Percentiles rank a stretch among this genome's conserved stretches.
phyloP scores from a whole-genome alignment of 352 stramenopile genomes.

The Peronospora farinosa region DNA sequence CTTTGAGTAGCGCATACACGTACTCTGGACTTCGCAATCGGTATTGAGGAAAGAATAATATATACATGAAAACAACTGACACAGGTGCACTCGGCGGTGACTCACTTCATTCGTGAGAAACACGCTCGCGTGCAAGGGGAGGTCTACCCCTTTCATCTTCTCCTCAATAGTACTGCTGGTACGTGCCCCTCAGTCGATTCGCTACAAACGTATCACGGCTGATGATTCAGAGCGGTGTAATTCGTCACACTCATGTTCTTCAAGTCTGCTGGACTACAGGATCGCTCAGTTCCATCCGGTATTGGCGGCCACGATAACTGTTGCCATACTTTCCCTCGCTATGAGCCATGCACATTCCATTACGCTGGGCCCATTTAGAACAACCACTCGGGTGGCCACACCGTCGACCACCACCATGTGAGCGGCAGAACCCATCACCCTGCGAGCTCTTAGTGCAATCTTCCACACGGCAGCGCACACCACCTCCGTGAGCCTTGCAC shows the following conservation, averaged over 20 bases:
- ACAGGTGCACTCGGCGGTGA: slow-evolving; percentile 12
- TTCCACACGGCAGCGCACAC: slow-evolving; percentile 78
- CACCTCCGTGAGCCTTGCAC: slow-evolving; percentile 80
- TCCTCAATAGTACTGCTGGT: slow-evolving; percentile 21
- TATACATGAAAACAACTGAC: slow-evolving; percentile 26
- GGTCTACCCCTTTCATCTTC: slow-evolving; percentile 17
- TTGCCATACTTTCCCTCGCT: slow-evolving; percentile 79
- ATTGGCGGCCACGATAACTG: slow-evolving; percentile 62
- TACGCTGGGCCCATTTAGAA: slow-evolving; percentile 77
- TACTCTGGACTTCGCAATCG: background rate
- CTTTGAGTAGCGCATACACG: background rate
- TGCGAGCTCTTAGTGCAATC: slow-evolving; percentile 78
- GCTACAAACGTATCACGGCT: slow-evolving; percentile 8
- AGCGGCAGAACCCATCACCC: slow-evolving; percentile 77
- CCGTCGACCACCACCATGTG: slow-evolving; percentile 61
- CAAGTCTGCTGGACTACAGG: slow-evolving; percentile 11
- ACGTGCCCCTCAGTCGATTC: slow-evolving; percentile 17
- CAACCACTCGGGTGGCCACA: slow-evolving; percentile 68
- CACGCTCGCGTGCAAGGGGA: slow-evolving; percentile 11
- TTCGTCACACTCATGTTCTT: slow-evolving; percentile 4
- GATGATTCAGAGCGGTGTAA: slow-evolving; percentile 10
- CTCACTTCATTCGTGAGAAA: slow-evolving; percentile 25
- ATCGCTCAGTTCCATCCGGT: slow-evolving; percentile 30
- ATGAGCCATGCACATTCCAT: slow-evolving; percentile 83
- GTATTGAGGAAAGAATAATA: slow-evolving; percentile 3